These are phyloP conservation scores for Aspergillus unguis DNA, from an alignment of 2,329 filamentous ascomycete genomes.

Conservation along the genomic window DNA sequence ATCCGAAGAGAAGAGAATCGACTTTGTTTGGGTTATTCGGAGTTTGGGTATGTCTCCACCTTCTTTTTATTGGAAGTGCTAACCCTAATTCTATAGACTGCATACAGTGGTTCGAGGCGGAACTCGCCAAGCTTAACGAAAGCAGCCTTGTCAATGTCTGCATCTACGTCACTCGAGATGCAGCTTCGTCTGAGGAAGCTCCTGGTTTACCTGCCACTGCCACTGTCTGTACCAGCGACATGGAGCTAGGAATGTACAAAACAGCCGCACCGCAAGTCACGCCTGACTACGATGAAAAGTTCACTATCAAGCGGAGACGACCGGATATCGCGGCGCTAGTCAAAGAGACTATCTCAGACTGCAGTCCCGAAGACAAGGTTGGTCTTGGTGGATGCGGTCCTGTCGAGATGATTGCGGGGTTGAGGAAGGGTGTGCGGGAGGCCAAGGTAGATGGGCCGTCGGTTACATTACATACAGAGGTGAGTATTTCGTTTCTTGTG, in stretches of 20 bases:
- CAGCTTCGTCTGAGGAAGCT: background rate
- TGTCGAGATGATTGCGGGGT: background rate
- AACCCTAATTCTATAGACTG: background rate
- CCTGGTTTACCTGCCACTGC: background rate
- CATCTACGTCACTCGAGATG: background rate
- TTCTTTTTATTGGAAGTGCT: background rate
- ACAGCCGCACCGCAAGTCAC: background rate
- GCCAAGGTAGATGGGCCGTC: background rate
- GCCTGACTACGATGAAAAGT: background rate
- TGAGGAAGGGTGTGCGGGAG: background rate
- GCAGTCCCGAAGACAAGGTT: background rate
- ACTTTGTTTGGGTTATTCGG: background rate
- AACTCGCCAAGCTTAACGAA: background rate
- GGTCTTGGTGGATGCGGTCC: background rate
- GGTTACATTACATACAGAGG: background rate
- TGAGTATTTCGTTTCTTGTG: background rate
- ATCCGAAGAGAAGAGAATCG: background rate
- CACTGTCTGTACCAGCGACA: background rate
- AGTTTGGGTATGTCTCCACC: background rate
- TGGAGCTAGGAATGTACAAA: background rate
- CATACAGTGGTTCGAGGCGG: background rate
- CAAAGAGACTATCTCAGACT: background rate
- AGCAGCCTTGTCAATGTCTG: background rate
- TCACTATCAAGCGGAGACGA: background rate
- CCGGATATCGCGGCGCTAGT: background rate